Percentiles rank a stretch among this genome's conserved stretches.
phyloP scores from a whole-genome alignment of 1,284 basidiomycete species.

The Fomitiporia mediterranea region DNA sequence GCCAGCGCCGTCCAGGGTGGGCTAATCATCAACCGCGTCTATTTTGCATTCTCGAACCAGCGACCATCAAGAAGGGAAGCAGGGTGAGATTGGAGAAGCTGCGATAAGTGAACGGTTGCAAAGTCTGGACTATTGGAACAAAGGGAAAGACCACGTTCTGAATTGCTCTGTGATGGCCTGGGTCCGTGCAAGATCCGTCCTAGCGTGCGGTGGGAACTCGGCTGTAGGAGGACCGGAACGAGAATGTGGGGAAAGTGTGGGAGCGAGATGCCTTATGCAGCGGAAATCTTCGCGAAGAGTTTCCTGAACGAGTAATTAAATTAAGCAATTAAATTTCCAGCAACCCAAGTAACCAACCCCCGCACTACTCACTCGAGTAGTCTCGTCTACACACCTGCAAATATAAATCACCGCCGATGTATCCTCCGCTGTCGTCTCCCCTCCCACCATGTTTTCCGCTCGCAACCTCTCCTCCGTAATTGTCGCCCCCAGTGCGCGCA shows the following conservation, averaged over 20 bases:
- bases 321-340: neutral
- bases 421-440: neutral
- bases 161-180: no score
- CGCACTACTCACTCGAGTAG: slow-evolving; percentile 1
- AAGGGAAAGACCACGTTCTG: no score
- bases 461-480: neutral
- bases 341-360: neutral
- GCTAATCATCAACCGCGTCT: no score
- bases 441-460: neutral
- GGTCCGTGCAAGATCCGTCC: no score
- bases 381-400: neutral
- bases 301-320: neutral
- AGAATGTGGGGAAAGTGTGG: neutral
- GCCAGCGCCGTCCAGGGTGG: no score
- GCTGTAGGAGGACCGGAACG: neutral
- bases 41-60: no score
- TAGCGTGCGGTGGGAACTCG: neutral
- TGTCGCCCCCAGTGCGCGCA: neutral
- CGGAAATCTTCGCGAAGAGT: neutral
- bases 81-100: no score
- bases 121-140: no score
- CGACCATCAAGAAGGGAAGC: no score
- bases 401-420: neutral
- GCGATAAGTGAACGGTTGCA: no score
- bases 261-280: neutral